A percentile compares a stretch with the other conserved stretches of the same genome.
Conservation (phyloP, 345 rosid species). For the Sonneratia alba region DNA sequence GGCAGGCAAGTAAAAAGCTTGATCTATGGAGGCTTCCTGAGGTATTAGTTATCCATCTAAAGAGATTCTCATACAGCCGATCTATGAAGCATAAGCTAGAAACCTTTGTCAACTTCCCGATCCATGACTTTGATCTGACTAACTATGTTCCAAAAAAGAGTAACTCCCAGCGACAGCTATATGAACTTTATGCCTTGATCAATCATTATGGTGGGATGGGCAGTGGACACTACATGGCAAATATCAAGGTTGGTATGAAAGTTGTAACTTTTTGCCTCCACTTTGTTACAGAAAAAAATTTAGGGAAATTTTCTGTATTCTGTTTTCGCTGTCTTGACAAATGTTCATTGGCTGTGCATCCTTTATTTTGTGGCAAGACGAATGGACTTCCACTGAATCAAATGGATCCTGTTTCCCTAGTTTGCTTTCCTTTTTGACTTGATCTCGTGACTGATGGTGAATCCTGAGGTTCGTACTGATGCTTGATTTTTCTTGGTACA, state of each 20-base stretch:
- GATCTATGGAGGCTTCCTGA: constrained; percentile 98
- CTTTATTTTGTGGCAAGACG: not conserved
- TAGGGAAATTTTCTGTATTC: not conserved
- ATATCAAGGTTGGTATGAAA: constrained; percentile 60
- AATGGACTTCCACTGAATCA: not conserved
- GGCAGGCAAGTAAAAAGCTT: constrained; percentile 98
- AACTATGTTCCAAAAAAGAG: constrained; percentile 83
- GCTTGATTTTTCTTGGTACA: not conserved
- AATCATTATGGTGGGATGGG: constrained; percentile 99
- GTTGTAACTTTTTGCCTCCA: not conserved
- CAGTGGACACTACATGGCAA: constrained; percentile 94
- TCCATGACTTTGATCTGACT: constrained; percentile 81
- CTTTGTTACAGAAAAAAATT: too few species aligned
- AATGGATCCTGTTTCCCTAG: not conserved
- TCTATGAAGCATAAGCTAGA: constrained; percentile 97
- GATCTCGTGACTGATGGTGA: not conserved
- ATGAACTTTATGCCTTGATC: constrained; percentile 90
- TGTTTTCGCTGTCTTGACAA: not conserved
- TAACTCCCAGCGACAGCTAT: constrained; percentile 62
- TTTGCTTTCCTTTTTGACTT: not conserved
- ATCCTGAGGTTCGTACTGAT: not conserved
- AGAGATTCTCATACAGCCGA: constrained; percentile 95
- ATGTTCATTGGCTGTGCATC: not conserved
- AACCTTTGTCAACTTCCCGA: constrained; percentile 88
- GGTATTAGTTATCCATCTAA: constrained; percentile 88